Percentiles rank a stretch among this genome's conserved stretches.
Conservation (phyloP, 2,329 filamentous ascomycete genomes). For the Trichophyton equinum region DNA sequence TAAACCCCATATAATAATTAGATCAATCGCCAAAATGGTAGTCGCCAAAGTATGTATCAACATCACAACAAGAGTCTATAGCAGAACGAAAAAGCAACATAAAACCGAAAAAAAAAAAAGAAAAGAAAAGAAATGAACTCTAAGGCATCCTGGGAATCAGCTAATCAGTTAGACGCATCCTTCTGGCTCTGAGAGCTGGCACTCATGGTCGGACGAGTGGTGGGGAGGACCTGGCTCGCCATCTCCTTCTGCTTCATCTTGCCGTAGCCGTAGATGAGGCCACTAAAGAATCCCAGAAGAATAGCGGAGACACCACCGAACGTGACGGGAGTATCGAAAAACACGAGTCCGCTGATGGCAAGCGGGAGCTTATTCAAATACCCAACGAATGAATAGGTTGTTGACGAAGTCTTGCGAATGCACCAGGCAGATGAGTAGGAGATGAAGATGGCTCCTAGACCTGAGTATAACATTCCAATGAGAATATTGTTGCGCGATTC, state of each 20-base stretch:
- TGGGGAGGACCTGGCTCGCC: conserved; percentile 55
- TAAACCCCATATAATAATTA: too few species aligned
- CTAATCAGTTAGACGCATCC: conserved; percentile 63
- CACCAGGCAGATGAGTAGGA: conserved; percentile 98
- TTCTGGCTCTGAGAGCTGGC: conserved; percentile 83
- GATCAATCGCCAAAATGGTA: too few species aligned
- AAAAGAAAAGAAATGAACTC: neutral
- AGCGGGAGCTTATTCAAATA: conserved; percentile 96
- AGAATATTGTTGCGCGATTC: conserved; percentile 67
- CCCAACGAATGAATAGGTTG: conserved; percentile 97
- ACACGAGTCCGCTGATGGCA: conserved; percentile 77
- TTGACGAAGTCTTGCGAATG: conserved; percentile 90
- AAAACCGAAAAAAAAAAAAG: neutral
- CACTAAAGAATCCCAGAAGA: conserved; percentile 76
- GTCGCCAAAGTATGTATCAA: too few species aligned
- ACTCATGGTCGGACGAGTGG: conserved; percentile 59
- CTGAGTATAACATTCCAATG: conserved; percentile 84
- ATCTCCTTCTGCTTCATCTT: conserved; percentile 66
- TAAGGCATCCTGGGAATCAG: neutral
- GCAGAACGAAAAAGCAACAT: neutral
- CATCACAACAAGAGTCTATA: neutral
- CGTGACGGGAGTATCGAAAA: conserved; percentile 89
- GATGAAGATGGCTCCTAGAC: conserved; percentile 86
- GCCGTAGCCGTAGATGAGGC: conserved; percentile 76
- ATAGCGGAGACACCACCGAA: conserved; percentile 87